Conservation (phyloP, 202 grass and related monocot genomes). For the Elaeis oleifera region DNA sequence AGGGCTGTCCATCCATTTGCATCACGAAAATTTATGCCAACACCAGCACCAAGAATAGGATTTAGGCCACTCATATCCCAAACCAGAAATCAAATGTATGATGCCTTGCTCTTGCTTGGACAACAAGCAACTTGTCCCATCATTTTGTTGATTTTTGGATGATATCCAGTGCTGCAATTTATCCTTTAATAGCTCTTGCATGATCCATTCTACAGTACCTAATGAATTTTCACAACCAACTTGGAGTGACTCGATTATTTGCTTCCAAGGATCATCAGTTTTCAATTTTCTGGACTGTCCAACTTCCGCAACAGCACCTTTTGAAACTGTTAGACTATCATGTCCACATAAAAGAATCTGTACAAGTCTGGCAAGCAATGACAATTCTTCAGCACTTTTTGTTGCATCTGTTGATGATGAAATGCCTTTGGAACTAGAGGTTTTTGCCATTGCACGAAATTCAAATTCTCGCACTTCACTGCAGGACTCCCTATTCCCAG, state of each 20-base stretch:
- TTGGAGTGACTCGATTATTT: constrained; percentile 42
- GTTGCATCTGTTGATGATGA: constrained; percentile 23
- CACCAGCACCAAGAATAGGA: constrained; percentile 51
- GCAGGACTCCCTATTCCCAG: constrained; percentile 70
- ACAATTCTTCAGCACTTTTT: constrained; percentile 57
- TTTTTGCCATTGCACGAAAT: constrained; percentile 45
- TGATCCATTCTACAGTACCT: constrained; percentile 50
- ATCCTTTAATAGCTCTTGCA: constrained; percentile 80
- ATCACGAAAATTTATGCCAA: constrained; percentile 95
- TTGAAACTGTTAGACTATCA: constrained; percentile 25
- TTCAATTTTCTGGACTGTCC: constrained; percentile 38
- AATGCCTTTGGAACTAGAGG: constrained; percentile 27
- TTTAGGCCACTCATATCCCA: constrained; percentile 84
- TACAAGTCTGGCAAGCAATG: constrained; percentile 60
- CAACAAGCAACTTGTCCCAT: constrained; percentile 39
- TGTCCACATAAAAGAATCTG: constrained; percentile 51
- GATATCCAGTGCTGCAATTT: constrained; percentile 70
- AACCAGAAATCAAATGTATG: constrained; percentile 76
- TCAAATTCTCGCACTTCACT: constrained; percentile 86
- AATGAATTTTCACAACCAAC: constrained; percentile 36
- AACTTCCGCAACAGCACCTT: constrained; percentile 19
- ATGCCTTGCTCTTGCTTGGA: constrained; percentile 84
- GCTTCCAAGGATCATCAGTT: constrained; percentile 43
- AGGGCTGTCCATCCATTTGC: constrained; percentile 95
- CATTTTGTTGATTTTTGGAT: constrained; percentile 32